Evolutionary conservation across 2,329 filamentous ascomycete genomes (phyloP), one percentile per base, ranked within the genome.

Genomic region (Colletotrichum sp.): DNA sequence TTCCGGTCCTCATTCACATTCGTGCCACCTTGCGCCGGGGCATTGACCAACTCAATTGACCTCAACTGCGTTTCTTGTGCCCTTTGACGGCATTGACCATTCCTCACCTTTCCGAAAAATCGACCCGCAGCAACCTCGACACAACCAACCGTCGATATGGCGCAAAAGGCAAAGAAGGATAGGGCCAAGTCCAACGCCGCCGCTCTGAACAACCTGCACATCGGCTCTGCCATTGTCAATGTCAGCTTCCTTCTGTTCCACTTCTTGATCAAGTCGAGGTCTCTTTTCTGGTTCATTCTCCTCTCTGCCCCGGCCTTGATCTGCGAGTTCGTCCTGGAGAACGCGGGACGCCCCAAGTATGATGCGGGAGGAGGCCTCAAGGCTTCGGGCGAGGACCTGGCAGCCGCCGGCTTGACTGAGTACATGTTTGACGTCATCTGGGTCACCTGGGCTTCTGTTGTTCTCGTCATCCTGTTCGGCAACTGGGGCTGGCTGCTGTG

Each of bases 341-440:
- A 91, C 63, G 92, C 96, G 9, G 95, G 95, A 15, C 94, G 96
- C 12, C 97, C 97, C 28, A 93, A 89, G 76, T 95, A 93, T 83
- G 91, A 92, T 79, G 83, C 92, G 26, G 93, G 92, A 64, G 90
- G 89, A 16, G 89, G 93, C n/a, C 88, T 99, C 77, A 93, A 92
- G 83, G 92, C 90, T 36, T 89, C 95, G 1, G 96, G 97, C 59
- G 96, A 99, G 83, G 97, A 99, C 84, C 91, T 99, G 68, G 92
- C 94, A 69, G 95, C 95, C 12, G 91, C 93, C 39, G 97, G 97
- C 6, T 87, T 99, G 88, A 99, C 96, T 13, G 97, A 98, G 86
- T 99, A 98, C 88, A 95, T 99, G 94, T 99, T 98, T 90, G 97
- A 99, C 86, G 92, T 98, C 66, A 88, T 98, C 69, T 99, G 98